A percentile compares a stretch with the other conserved stretches of the same genome.
Conservation (phyloP, 768 basidiomycete species). For the Russula earlei region DNA sequence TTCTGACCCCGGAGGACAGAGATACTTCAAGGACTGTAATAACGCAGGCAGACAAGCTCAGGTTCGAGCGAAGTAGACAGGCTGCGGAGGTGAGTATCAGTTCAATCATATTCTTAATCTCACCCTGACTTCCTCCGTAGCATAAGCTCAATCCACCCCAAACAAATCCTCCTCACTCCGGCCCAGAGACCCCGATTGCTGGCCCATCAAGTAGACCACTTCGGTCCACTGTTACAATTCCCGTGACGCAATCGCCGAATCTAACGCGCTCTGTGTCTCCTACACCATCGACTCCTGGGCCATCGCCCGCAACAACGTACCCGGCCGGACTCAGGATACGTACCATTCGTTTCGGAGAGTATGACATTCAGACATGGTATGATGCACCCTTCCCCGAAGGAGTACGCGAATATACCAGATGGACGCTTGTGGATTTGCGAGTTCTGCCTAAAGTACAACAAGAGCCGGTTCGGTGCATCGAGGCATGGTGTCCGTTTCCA, state of each 20-base stretch:
- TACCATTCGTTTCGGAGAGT: constrained; percentile 81
- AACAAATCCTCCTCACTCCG: constrained; percentile 42
- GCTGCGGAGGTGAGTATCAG: constrained; percentile 56
- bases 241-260: constrained; percentile 25
- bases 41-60: constrained; percentile 45
- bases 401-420: constrained; percentile 87
- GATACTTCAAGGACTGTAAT: constrained; percentile 66
- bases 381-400: constrained; percentile 98
- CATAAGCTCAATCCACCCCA: constrained; percentile 23
- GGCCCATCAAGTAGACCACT: constrained; percentile 54
- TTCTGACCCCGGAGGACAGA: constrained; percentile 58
- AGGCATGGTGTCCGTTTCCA: constrained; percentile 67
- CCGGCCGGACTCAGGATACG: constrained; percentile 57
- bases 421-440: constrained; percentile 95
- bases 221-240: constrained; percentile 43
- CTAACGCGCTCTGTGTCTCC: constrained; percentile 26
- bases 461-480: constrained; percentile 76
- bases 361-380: constrained; percentile 96
- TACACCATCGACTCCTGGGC: constrained; percentile 30
- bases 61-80: constrained; percentile 65
- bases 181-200: constrained; percentile 34
- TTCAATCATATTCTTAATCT: neutral
- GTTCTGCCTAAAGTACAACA: constrained; percentile 97
- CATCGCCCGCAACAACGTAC: constrained; percentile 13
- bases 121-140: neutral